Evolutionary conservation across 2,329 filamentous ascomycete genomes (phyloP).

Genomic region (Colletotrichum tropicale): DNA sequence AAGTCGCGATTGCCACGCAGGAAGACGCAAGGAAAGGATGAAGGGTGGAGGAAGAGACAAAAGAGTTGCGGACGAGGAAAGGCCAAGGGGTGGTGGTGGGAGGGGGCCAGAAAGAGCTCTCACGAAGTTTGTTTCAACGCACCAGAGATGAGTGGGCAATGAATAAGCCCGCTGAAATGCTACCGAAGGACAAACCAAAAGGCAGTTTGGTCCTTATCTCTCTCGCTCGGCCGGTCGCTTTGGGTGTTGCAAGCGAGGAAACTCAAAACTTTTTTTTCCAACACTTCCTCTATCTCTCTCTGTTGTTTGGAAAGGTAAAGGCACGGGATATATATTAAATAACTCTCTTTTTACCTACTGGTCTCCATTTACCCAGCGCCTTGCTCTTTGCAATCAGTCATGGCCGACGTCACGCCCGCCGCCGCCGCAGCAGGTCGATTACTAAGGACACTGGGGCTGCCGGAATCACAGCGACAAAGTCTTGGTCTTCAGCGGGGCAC

Average conservation of each 20-base stretch:
- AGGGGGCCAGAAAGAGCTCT: background rate
- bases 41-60: background rate
- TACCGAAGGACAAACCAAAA: background rate
- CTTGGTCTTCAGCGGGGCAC: slow-evolving; percentile 8
- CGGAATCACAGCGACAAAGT: background rate
- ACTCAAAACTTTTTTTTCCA: background rate
- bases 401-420: slow-evolving; percentile 12
- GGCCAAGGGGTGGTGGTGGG: background rate
- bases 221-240: background rate
- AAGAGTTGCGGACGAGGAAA: background rate
- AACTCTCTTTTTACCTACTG: background rate
- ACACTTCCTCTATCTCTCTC: background rate
- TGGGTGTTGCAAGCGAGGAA: background rate
- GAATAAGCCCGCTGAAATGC: background rate
- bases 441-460: slow-evolving; percentile 33
- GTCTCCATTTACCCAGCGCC: background rate
- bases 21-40: background rate
- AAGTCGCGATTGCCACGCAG: background rate
- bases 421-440: slow-evolving; percentile 32
- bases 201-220: background rate
- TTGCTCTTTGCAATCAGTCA: background rate
- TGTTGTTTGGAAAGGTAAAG: background rate
- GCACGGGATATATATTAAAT: background rate
- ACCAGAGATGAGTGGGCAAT: background rate
- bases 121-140: slow-evolving; percentile 13